Base-by-base conservation (phyloP, 768 basidiomycete species). In the Candolleomyces eurysporus region DNA sequence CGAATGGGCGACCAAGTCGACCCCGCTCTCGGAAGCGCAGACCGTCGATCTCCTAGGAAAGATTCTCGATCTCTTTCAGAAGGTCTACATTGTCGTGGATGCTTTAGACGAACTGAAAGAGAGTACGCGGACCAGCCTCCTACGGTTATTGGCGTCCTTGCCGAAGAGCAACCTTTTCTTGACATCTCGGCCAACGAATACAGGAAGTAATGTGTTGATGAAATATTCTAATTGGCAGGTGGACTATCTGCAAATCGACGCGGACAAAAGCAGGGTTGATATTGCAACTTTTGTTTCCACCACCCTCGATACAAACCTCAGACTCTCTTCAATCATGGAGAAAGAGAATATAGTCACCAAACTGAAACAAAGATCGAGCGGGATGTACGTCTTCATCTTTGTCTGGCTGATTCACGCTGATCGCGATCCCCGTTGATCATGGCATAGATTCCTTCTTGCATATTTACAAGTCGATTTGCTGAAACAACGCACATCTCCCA, bases 391-490 rank as follows among this genome's bases (percentile, higher is more conserved):
- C n/a, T n/a, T 5, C 40, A 6, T 13, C 46, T 10, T n/a, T n/a
- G n/a, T n/a, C 21, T 9, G 5, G 2, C 16, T 7, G 19, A 13
- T 36, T 22, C 21, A 3, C 17, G 11, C 11, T n/a, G 5, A 32
- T 7, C 36, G 30, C n/a, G 13, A 26, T 5, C 8, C 48, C 32
- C n/a, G 9, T 4, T 21, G 21, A n/a, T 22, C 54, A 36, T 53
- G 6, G 5, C 31, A 8, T 36, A 60, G 59, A 50, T 60, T 60
- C 36, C 51, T 60, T 22, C 50, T 42, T 19, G 59, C 59, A 16
- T 19, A 39, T 36, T 22, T 60, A 11, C 59, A 60, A 42, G n/a
- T 60, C 14, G 50, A 60, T n/a, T 36, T 50, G 16, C 50, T 60
- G 21, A 42, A 48, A 16, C 9, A 52, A 39, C 53, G 59, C 51